Evolutionary conservation across 331 rosid genomes (phyloP), one percentile per base, ranked within the genome.

Genomic region (Quercus phellos): DNA sequence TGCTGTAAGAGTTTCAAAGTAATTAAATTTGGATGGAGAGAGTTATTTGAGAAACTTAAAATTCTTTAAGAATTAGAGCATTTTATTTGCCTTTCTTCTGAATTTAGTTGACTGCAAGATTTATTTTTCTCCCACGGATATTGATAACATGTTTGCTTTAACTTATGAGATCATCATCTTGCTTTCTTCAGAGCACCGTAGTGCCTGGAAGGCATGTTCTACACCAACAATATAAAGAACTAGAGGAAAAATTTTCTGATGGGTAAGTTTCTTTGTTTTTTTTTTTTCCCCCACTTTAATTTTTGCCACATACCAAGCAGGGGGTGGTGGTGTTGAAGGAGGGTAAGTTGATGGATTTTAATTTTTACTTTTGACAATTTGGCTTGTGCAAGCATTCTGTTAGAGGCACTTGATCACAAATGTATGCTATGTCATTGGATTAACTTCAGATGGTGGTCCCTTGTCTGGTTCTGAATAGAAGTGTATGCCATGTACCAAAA

Each of bases 121-220:
- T 56, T 16, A 6, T 14, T 56, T 74, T 58, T 34, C 24, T 50
- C 1, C 1, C 26, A 74, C 11, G 16, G n/a, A 7, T 66, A 66
- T 34, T 5, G 5, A 58, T 22, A n/a, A 66, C 69, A 29, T 30
- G 7, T 30, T 29, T 29, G 13, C 21, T 18, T 34, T 9, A 24
- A 72, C 79, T 73, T 73, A 64, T 55, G 74, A 51, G 76, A 61
- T 56, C 55, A 42, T 9, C 75, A 80, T 76, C 77, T 68, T 77
- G 78, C 61, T 72, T 30, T 68, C 54, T 82, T 87, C 84, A 95
- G 99, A 93, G 98, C 82, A 27, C 90, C 50, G 88, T 90, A 24
- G 91, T 95, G 72, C 88, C 91, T 27, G 96, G 98, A 80, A 90
- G 99, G 84, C 87, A 90, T 88, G 90, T 91, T 85, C 92, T 93